These are phyloP conservation scores for Calocybe gambosa DNA, from an alignment of 1,284 basidiomycete species.

Conservation along the genomic window DNA sequence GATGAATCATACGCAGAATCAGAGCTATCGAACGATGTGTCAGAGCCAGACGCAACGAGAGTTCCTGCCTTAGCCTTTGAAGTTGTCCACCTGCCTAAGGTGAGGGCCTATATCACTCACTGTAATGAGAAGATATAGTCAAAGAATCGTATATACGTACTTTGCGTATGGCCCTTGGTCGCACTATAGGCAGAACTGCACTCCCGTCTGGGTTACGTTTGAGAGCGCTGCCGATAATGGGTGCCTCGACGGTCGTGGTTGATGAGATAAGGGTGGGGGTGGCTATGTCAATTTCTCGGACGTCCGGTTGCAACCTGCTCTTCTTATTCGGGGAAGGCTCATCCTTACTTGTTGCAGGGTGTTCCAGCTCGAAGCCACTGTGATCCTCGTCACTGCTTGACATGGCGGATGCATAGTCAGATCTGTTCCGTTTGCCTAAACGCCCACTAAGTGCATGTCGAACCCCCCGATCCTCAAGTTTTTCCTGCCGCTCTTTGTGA, in stretches of 20 bases:
- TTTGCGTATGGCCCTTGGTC: conserved; percentile 34
- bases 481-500: conserved; percentile 53
- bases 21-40: conserved; percentile 71
- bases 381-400: conserved; percentile 28
- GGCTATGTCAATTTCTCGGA: neutral
- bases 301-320: neutral
- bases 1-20: conserved; percentile 58
- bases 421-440: conserved; percentile 41
- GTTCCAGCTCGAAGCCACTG: conserved; percentile 29
- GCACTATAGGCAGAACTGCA: conserved; percentile 38
- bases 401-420: conserved; percentile 28
- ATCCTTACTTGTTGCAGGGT: conserved; percentile 12
- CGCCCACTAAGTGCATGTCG: conserved; percentile 46
- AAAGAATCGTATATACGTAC: conserved; percentile 24
- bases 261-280: neutral
- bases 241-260: conserved; percentile 3
- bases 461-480: conserved; percentile 54
- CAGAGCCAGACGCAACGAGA: conserved; percentile 34
- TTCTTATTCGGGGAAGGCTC: conserved; percentile 9
- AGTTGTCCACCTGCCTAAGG: conserved; percentile 38
- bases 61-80: conserved; percentile 15
- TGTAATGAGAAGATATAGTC: conserved; percentile 5
- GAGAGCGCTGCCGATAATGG: conserved; percentile 51
- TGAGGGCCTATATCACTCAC: conserved; percentile 24
- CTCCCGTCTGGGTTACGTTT: conserved; percentile 55